Percentiles rank a stretch among this genome's conserved stretches.
Evolutionary conservation across 2,329 filamentous ascomycete genomes (phyloP).

Genomic region (Phaeosphaeriaceae sp.): DNA sequence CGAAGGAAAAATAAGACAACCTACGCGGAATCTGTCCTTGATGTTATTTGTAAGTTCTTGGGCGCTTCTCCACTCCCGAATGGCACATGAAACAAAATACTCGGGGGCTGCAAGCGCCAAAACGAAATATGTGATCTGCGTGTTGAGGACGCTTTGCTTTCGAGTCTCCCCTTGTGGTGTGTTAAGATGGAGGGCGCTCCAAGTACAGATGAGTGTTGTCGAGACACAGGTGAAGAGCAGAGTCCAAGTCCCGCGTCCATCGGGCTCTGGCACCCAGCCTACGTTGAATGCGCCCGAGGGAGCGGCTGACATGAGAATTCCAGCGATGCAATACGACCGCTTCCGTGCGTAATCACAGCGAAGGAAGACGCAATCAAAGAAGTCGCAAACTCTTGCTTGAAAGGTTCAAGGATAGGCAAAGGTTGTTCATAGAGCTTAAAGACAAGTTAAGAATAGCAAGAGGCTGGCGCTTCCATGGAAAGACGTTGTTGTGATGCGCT

Average conservation of each 20-base stretch:
- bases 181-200: conserved; percentile 1
- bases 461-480: background rate
- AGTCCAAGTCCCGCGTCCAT: background rate
- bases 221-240: background rate
- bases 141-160: background rate
- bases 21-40: background rate
- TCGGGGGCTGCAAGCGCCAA: conserved; percentile 1
- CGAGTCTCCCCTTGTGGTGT: background rate
- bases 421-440: background rate
- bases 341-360: background rate
- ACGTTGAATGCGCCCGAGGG: background rate
- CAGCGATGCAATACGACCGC: background rate
- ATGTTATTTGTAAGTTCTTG: background rate
- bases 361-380: background rate
- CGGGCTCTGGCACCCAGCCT: background rate
- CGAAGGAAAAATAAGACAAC: background rate
- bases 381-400: background rate
- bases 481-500: background rate
- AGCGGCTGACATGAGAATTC: background rate
- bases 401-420: background rate
- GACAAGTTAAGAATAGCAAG: background rate
- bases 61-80: background rate
- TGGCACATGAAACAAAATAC: background rate
- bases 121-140: background rate
- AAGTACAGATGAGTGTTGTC: background rate